Conservation (phyloP, 2,329 filamentous ascomycete species). For the Byssochlamys sp. region DNA sequence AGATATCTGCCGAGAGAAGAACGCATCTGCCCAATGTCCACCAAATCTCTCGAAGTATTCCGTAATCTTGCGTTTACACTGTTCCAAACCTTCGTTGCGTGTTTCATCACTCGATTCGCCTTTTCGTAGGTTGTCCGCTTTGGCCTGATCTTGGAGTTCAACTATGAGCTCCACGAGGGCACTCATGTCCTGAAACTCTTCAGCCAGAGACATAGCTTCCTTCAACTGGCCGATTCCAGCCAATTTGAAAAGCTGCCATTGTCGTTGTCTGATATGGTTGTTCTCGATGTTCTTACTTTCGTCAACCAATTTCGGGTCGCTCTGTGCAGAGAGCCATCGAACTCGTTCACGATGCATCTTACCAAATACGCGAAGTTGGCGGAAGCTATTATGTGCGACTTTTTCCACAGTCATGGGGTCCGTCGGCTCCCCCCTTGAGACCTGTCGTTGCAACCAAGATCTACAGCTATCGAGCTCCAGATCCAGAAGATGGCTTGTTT, state of each 20-base stretch:
- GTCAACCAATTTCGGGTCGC: slow-evolving; percentile 39
- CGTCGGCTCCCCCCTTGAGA: slow-evolving; percentile 20
- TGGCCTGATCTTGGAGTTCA: slow-evolving; percentile 31
- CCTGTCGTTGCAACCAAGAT: slow-evolving; percentile 27
- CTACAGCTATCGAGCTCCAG: slow-evolving; percentile 32
- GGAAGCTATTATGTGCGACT: slow-evolving; percentile 43
- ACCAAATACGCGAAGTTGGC: slow-evolving; percentile 50
- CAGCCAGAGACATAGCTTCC: slow-evolving; percentile 51
- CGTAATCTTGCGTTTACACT: slow-evolving; percentile 30
- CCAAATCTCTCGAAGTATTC: slow-evolving; percentile 44
- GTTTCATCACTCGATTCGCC: slow-evolving; percentile 8
- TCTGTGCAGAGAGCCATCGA: slow-evolving; percentile 48
- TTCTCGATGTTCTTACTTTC: slow-evolving; percentile 41
- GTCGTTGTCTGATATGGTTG: slow-evolving; percentile 34
- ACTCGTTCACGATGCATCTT: slow-evolving; percentile 51
- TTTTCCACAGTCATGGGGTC: slow-evolving; percentile 32
- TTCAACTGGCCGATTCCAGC: slow-evolving; percentile 46
- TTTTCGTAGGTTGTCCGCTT: slow-evolving; percentile 13
- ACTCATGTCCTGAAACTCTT: slow-evolving; percentile 54
- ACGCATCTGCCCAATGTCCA: slow-evolving; percentile 51
- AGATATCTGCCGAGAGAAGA: slow-evolving; percentile 68
- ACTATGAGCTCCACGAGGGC: slow-evolving; percentile 47
- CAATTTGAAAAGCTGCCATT: slow-evolving; percentile 39
- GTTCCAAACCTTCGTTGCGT: slow-evolving; percentile 19
- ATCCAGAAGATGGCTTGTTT: slow-evolving; percentile 31